These are phyloP conservation scores for Onygena corvina DNA, from an alignment of 2,329 filamentous ascomycete genomes.

Conservation along the genomic window DNA sequence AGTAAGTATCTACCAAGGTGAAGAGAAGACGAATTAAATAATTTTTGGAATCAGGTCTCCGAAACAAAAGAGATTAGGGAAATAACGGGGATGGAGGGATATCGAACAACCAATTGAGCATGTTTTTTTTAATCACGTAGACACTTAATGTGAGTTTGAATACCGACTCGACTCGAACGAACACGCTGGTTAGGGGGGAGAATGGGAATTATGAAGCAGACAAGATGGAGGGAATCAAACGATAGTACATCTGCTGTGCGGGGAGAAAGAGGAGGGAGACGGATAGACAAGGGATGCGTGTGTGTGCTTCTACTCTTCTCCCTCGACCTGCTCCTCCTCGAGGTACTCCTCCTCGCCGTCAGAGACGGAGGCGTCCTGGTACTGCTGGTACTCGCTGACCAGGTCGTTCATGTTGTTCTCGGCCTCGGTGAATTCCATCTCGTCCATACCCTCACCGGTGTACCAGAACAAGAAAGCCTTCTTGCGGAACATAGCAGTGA, in stretches of 20 bases:
- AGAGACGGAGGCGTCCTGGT: constrained; percentile 96
- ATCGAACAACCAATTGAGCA: constrained; percentile 5
- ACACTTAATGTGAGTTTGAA: neutral
- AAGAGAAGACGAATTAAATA: neutral
- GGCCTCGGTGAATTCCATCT: constrained; percentile 99
- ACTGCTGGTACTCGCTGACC: constrained; percentile 99
- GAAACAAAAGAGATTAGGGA: neutral
- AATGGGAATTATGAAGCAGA: constrained; percentile 1
- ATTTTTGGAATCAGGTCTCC: neutral
- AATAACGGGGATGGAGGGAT: neutral
- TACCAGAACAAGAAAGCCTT: constrained; percentile 99
- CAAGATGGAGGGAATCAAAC: neutral
- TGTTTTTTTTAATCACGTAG: constrained; percentile 4
- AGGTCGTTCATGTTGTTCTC: constrained; percentile 99
- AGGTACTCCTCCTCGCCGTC: constrained; percentile 74
- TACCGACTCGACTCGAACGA: neutral
- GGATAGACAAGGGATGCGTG: neutral
- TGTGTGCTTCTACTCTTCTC: constrained; percentile 50
- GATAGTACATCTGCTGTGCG: constrained; percentile 4
- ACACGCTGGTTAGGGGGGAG: constrained; percentile 3
- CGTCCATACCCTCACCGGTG: constrained; percentile 99
- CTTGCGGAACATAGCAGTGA: constrained; percentile 99
- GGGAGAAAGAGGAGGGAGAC: neutral
- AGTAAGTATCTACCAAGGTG: neutral
- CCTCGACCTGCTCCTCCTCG: constrained; percentile 64